Base-by-base conservation (phyloP, 441 rosid genomes). In the Bruguiera hainesii region DNA sequence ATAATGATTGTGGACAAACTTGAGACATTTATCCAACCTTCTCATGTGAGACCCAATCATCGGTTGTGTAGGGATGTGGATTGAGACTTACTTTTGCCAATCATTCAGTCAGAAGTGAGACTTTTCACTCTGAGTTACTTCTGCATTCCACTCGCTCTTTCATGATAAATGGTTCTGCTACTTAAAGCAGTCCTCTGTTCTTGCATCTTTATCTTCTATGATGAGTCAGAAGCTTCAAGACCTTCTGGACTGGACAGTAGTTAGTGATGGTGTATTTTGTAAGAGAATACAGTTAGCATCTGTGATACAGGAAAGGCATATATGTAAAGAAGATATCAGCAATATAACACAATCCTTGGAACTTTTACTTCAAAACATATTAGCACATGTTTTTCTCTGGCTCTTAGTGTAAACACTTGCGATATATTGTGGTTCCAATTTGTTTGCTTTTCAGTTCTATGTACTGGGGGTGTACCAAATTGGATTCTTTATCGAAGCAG, bases 1-100 rank as follows among this genome's bases (percentile, higher is more conserved):
- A 77, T 79, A n/a, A 84, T 61, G 15, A 71, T 73, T 60, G 75
- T 70, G 23, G 80, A 71, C 70, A 75, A 75, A 55, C 81, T 83
- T 26, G 80, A 71, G 73, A 68, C 77, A 55, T 76, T 71, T 75
- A 75, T 82, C 59, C 79, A 67, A 29, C 69, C 73, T 20, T 63
- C 59, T 61, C 67, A 66, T 52, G 10, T 56, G 64, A 78, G 83
- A 66, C 75, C 78, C 66, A 76, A 61, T 60, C 75, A 56, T 61
- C 65, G 79, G 51, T 72, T 78, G 61, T 63, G 72, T 6, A 59
- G 61, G 42, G 64, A 62, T 55, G 74, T 72, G 42, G 78, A 71
- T 74, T 67, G 79, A 33, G 70, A 80, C 68, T 76, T 29, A 72
- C 68, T 7, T 60, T 69, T 50, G 72, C 80, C 55, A 64, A 3